Evolutionary conservation across 2,329 filamentous ascomycete genomes (phyloP).

Genomic region (Aspergillus ustus): DNA sequence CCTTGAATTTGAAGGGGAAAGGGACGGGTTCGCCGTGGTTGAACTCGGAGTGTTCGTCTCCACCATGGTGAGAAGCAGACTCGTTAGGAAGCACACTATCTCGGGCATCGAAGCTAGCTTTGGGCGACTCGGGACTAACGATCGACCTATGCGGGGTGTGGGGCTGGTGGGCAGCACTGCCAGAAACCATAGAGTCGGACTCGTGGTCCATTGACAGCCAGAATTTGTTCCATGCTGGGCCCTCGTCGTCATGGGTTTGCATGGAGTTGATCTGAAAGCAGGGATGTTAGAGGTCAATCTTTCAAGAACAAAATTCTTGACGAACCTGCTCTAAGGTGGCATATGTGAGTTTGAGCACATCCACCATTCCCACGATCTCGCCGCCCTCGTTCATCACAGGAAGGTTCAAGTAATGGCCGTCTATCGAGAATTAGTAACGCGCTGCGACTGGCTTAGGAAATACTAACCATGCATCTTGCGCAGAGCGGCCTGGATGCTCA

Average conservation of each 20-base stretch:
- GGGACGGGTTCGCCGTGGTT: constrained; percentile 68
- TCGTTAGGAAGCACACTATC: constrained; percentile 92
- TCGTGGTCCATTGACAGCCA: constrained; percentile 96
- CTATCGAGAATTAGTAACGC: constrained; percentile 50
- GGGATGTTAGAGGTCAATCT: background rate
- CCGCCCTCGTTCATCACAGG: constrained; percentile 97
- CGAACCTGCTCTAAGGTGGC: constrained; percentile 91
- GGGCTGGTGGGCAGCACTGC: constrained; percentile 68
- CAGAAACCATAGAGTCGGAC: constrained; percentile 94
- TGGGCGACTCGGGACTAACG: constrained; percentile 77
- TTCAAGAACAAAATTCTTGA: constrained; percentile 9
- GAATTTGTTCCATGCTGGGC: constrained; percentile 99
- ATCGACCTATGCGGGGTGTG: constrained; percentile 73
- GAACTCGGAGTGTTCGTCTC: constrained; percentile 75
- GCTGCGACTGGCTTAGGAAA: background rate
- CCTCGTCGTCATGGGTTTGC: constrained; percentile 84
- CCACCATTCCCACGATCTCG: constrained; percentile 99
- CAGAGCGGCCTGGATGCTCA: constrained; percentile 97
- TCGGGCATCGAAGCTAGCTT: constrained; percentile 66
- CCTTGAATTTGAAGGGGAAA: constrained; percentile 99
- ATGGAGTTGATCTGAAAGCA: constrained; percentile 81
- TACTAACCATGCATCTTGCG: constrained; percentile 96
- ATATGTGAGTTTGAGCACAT: constrained; percentile 97
- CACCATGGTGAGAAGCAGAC: constrained; percentile 91
- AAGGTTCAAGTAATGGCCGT: constrained; percentile 96